Percentiles rank a stretch among this genome's conserved stretches.
These are phyloP conservation scores for Chenopodium formosanum DNA, from an alignment of 148 eudicot genomes.

Conservation along the genomic window DNA sequence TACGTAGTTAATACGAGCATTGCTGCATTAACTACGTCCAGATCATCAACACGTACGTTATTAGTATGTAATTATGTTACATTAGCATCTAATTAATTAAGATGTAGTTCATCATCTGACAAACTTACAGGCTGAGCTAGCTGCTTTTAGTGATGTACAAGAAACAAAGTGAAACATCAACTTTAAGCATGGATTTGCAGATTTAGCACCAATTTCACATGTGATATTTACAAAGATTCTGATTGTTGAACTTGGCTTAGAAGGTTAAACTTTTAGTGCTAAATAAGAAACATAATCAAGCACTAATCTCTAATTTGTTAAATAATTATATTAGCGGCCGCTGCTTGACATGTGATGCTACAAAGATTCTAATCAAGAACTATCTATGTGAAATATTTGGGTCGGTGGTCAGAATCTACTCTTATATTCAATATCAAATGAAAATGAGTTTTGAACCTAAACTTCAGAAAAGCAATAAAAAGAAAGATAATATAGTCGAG, in stretches of 20 bases:
- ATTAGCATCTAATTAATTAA: not conserved
- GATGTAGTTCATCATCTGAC: slow-evolving; percentile 10
- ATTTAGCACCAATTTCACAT: slow-evolving; percentile 13
- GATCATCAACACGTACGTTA: not conserved
- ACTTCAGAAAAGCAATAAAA: too few species aligned
- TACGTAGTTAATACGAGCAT: not conserved
- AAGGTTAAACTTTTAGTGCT: not conserved
- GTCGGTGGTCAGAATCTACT: slow-evolving; percentile 15
- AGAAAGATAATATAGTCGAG: too few species aligned
- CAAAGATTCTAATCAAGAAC: not conserved
- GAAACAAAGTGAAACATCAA: slow-evolving; percentile 19
- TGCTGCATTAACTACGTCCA: slow-evolving; percentile 14
- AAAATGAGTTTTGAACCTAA: not conserved
- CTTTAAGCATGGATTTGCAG: slow-evolving; percentile 23
- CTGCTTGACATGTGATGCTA: not conserved
- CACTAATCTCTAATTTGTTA: not conserved
- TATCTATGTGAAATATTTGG: not conserved
- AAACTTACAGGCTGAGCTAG: not conserved
- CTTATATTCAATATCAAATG: not conserved
- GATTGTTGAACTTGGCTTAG: not conserved
- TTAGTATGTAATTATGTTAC: too few species aligned
- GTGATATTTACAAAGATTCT: slow-evolving; percentile 1
- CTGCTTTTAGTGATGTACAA: slow-evolving; percentile 10
- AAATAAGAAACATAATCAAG: slow-evolving; percentile 3
- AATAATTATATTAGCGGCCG: not conserved